Evolutionary conservation across 1,284 basidiomycete species (phyloP).

Genomic region (Ganoderma sinense): DNA sequence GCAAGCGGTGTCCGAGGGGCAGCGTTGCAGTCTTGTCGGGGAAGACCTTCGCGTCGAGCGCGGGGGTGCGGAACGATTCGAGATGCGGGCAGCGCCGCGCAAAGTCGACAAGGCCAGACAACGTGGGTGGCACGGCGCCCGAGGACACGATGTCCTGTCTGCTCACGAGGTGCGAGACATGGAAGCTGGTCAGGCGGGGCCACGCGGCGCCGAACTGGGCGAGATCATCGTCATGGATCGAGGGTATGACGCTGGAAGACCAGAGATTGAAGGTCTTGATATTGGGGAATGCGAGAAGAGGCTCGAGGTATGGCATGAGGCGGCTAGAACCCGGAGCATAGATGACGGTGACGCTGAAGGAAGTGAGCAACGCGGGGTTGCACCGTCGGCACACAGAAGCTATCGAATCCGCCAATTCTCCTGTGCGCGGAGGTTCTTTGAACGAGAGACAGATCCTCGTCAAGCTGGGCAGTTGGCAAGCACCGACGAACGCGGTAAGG

Average conservation of each 20-base stretch:
- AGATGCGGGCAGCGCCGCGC: background rate
- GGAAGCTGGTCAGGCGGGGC: background rate
- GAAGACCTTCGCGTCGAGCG: background rate
- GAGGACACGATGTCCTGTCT: background rate
- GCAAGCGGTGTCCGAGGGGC: background rate
- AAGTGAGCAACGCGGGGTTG: background rate
- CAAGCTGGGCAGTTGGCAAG: no score
- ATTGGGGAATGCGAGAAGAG: background rate
- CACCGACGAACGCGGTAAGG: no score
- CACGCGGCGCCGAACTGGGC: background rate
- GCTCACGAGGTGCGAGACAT: background rate
- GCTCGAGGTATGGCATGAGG: background rate
- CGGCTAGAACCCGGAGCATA: background rate
- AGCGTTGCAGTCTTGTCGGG: background rate
- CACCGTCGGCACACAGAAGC: background rate
- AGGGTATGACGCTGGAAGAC: background rate
- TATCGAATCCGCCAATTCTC: no score
- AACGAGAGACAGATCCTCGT: background rate
- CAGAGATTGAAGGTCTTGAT: background rate
- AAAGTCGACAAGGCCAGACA: background rate
- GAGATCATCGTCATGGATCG: no score
- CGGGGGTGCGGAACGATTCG: background rate
- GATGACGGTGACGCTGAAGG: background rate
- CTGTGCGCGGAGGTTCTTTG: no score
- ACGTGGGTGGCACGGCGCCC: background rate